Conservation (phyloP, 805 yeast genomes). For the Pichia membranifaciens region DNA sequence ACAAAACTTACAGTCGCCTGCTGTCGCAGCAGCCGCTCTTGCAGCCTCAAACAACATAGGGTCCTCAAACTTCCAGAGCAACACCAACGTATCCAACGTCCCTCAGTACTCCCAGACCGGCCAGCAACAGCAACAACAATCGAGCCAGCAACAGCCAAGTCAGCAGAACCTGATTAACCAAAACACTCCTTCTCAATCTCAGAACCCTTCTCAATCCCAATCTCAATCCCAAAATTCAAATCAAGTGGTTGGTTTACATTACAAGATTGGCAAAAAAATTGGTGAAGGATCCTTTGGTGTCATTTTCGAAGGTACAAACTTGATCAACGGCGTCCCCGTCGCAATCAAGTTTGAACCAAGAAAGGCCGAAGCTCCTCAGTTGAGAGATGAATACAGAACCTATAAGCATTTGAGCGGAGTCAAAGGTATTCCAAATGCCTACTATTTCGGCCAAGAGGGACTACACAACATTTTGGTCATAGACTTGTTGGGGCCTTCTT, state of each 20-base stretch:
- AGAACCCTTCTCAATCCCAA: background rate
- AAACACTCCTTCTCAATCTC: constrained; percentile 5
- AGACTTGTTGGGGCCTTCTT: constrained; percentile 89
- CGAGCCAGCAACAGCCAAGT: constrained; percentile 14
- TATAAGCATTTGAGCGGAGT: constrained; percentile 80
- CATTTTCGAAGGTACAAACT: constrained; percentile 89
- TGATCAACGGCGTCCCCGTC: constrained; percentile 86
- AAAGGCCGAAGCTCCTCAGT: constrained; percentile 94
- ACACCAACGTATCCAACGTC: constrained; percentile 22
- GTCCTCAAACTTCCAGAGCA: constrained; percentile 20
- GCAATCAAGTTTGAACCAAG: constrained; percentile 97
- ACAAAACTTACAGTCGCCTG: constrained; percentile 16
- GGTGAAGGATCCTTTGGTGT: constrained; percentile 99
- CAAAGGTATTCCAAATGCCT: constrained; percentile 90
- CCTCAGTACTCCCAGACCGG: constrained; percentile 26
- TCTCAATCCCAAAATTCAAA: constrained; percentile 23
- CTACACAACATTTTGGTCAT: constrained; percentile 91
- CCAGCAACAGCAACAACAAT: constrained; percentile 10
- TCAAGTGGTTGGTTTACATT: constrained; percentile 87
- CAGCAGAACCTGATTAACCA: constrained; percentile 19
- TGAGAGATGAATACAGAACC: constrained; percentile 94
- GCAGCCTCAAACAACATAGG: constrained; percentile 27
- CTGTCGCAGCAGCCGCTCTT: constrained; percentile 33
- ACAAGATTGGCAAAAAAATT: constrained; percentile 92
- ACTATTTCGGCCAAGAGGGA: constrained; percentile 98